Base-by-base conservation (phyloP, 2,329 filamentous ascomycete species). In the Elsinoe ampelina region DNA sequence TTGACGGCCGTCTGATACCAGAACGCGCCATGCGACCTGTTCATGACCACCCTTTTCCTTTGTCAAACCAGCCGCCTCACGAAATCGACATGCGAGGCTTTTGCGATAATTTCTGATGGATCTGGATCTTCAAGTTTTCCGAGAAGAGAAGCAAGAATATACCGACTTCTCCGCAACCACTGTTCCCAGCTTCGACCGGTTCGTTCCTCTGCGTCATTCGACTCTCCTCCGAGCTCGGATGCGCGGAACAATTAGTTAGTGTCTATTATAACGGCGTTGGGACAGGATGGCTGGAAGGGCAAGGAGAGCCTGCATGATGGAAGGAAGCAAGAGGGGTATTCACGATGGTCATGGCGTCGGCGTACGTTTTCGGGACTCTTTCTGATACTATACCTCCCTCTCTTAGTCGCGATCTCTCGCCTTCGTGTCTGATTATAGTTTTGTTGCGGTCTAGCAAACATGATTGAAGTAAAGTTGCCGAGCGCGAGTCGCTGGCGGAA, bases 211-310 rank as follows among this genome's bases (percentile, higher is more conserved):
- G 17, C 48, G 5, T 7, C 10, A 13, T 36, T 5, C 15, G 17
- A 2, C 17, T 52, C 48, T n/a, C 6, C 22, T 34, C n/a, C 12
- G 34, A 36, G n/a, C 15, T 45, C 17, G 32, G 26, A 36, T 8
- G 32, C 32, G 35, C 17, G 38, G 22, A 26, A 34, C 20, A 34
- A 32, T 38, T 38, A 52, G 5, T 52, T 52, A 52, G 48, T 52
- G 34, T 52, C 34, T 52, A 52, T 52, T 52, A 52, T 35, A 36
- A 38, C 48, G 48, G 48, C 48, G 48, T 52, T 52, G 30, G 15
- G 15, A 34, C 22, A 30, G 15, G 32, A 15, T 10, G 43, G 22
- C 4, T 15, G 26, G 3, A 36, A 35, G 15, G 15, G 32, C 45
- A 36, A 30, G 45, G 26, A 19, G 45, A 50, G 45, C 22, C 26